Evolutionary conservation across 2,329 filamentous ascomycete species (phyloP), one percentile per base, ranked within the genome.

Genomic region (Neodidymelliopsis sp.): DNA sequence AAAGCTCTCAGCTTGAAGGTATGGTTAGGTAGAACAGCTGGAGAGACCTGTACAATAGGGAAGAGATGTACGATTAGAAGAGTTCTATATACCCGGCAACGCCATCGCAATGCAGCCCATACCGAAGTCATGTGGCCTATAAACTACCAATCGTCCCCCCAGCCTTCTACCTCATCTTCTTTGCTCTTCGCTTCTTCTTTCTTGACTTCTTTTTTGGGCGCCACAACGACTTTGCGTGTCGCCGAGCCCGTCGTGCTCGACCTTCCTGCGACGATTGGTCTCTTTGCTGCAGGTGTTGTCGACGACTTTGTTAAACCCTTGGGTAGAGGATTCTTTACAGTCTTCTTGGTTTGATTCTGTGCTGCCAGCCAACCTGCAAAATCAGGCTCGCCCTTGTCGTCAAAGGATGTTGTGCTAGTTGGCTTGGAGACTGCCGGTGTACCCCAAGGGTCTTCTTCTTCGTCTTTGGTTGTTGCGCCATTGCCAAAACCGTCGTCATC

Each of bases 351-450:
- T 55, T 87, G 82, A 5, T 88, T 85, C 69, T 97, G 91, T 10
- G 92, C 91, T 10, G 90, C 91, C 16, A 97, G 74, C 92, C 94
- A 97, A 4, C 91, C 92, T 4, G 91, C 93, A 73, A 99, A 97
- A 71, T 97, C 94, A 0, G 93, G 93, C 71, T 99, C 93, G 2
- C 87, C 86, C 19, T 89, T 86, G 60, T 96, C 91, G 50, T 93
- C 90, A 57, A 88, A 93, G 0, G 87, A 81, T 6, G 66, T 81
- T 75, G 22, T 67, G 44, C 77, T 63, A 6, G 70, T 41, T 9
- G 62, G 48, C 10, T 61, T 55, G 23, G 73, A 69, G 65, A 69
- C 64, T 47, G 49, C 70, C 74, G 79, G 81, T 24, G 74, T 69
- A 16, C 79, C 78, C 63, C 77, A 77, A 15, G 81, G 77, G 27